These are phyloP conservation scores for Fragilaria crotonensis DNA, from an alignment of 108 stramenopile genomes.

Conservation along the genomic window DNA sequence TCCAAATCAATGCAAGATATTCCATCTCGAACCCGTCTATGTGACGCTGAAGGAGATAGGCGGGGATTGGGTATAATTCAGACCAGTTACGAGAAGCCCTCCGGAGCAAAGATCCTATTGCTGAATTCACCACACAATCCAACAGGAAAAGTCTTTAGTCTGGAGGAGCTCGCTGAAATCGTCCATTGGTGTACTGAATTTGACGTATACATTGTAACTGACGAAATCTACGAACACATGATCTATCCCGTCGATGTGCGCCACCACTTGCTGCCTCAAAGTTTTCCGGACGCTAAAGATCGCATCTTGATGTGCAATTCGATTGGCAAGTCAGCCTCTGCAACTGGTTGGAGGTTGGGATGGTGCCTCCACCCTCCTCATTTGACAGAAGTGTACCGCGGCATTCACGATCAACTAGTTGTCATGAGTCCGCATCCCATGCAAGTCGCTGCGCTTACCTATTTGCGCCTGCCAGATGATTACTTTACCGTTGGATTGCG, in stretches of 20 bases:
- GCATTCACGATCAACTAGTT: constrained; percentile 66
- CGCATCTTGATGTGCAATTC: constrained; percentile 54
- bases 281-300: constrained; percentile 40
- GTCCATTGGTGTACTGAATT: constrained; percentile 43
- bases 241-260: constrained; percentile 22
- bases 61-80: constrained; percentile 37
- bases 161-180: constrained; percentile 64
- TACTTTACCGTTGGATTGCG: constrained; percentile 38
- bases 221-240: constrained; percentile 78
- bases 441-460: constrained; percentile 52
- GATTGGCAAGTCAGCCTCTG: constrained; percentile 54
- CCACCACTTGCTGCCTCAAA: constrained; percentile 20
- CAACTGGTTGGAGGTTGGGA: constrained; percentile 65
- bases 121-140: constrained; percentile 96
- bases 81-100: constrained; percentile 48
- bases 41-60: constrained; percentile 30
- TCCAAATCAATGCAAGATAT: constrained; percentile 55
- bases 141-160: constrained; percentile 83
- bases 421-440: constrained; percentile 63
- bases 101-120: constrained; percentile 52
- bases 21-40: constrained; percentile 47
- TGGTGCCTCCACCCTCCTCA: constrained; percentile 63
- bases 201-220: constrained; percentile 57
- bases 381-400: constrained; percentile 39
- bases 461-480: constrained; percentile 42